Base-by-base conservation (phyloP, 192 early-diverging fungal genomes). In the Cetraspora pellucida region DNA sequence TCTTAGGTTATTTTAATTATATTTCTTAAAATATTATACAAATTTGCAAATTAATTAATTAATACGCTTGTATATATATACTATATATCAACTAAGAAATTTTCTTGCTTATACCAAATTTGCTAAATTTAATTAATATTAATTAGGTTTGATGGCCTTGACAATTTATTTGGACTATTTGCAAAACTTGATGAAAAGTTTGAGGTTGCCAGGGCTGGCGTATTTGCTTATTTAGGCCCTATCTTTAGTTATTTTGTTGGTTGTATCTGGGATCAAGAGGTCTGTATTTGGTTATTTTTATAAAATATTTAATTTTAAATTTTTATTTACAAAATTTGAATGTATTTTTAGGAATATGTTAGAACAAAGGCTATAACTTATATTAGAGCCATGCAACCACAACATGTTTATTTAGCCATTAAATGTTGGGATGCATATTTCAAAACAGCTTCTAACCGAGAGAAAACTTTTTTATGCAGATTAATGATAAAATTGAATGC, bases 391-490 rank as follows among this genome's bases (percentile, higher is more conserved):
- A 77, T 89, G 44, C 83, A 85, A 58, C 81, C 84, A 1, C 72
- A 82, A 1, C 85, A 88, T 77, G 46, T 88, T 8, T 58, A 78
- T 43, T 82, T 86, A 43, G 85, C 87, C 0, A 81, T 89, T 47
- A 84, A 86, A 61, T 85, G 87, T 11, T 89, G 88, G 88, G 87
- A 89, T 66, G 81, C 82, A 16, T 82, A 87, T 74, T 89, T 89
- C 70, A 55, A 84, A 28, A 63, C 65, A 2, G 82, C 85, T 2
- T 61, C 77, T 3, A 77, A 77, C 11, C 71, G 82, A n/a, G 68
- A 83, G 59, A 81, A 79, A 31, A 81, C 81, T 13, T 61, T 79
- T 1, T 63, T 86, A 0, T 65, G 85, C 27, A 85, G 83, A 65
- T 68, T 87, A 25, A 89, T 89, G 88, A 80, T 83, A n/a, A 82